These are phyloP conservation scores for Nicotiana tabacum DNA, from an alignment of 257 asterid genomes.

Conservation along the genomic window DNA sequence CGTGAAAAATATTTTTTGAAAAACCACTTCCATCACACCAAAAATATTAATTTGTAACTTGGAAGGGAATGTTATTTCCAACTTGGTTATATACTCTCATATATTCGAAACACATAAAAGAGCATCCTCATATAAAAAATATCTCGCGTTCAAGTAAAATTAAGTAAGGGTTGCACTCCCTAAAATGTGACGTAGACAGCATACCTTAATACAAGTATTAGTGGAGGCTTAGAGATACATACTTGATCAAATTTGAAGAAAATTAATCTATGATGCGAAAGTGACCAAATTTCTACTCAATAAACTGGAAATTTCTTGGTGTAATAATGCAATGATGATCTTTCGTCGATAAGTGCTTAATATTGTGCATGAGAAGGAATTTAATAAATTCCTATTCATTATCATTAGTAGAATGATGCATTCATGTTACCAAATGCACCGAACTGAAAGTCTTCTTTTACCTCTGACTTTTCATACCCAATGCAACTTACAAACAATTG, in stretches of 20 bases:
- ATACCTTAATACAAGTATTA: too few species aligned
- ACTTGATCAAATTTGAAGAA: neutral
- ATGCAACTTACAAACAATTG: constrained; percentile 7
- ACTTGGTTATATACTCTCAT: neutral
- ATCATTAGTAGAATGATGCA: neutral
- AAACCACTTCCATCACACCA: neutral
- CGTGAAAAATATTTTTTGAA: neutral
- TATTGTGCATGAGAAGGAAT: neutral
- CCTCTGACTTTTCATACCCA: neutral
- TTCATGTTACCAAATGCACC: constrained; percentile 7
- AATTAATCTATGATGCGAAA: neutral
- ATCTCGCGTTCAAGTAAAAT: too few species aligned
- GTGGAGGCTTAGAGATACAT: too few species aligned
- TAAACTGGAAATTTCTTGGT: neutral
- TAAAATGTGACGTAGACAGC: too few species aligned
- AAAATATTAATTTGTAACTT: neutral
- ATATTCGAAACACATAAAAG: neutral
- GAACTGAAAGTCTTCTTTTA: neutral
- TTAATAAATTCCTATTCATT: neutral
- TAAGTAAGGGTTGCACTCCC: too few species aligned
- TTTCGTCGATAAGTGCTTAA: neutral
- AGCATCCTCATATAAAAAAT: too few species aligned
- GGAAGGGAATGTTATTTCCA: neutral
- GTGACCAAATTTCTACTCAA: neutral
- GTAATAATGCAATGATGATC: neutral